Conservation (phyloP, 2,329 filamentous ascomycete species). For the Aureobasidium vineae region DNA sequence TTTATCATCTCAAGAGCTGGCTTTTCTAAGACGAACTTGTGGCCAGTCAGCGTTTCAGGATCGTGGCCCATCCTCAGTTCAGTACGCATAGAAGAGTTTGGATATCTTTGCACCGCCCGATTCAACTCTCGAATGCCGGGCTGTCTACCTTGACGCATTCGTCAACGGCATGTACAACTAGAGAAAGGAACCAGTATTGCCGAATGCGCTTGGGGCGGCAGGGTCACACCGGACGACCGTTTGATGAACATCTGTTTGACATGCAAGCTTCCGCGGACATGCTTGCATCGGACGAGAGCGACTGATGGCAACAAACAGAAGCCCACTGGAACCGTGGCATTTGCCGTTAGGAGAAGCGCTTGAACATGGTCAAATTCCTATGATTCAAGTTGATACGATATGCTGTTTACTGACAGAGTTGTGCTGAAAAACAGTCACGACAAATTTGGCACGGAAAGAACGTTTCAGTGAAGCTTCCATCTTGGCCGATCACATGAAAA, state of each 20-base stretch:
- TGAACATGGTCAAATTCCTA: not conserved
- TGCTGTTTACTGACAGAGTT: too few species aligned
- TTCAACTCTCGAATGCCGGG: not conserved
- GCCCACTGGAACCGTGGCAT: not conserved
- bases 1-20: not conserved
- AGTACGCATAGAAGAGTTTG: not conserved
- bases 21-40: not conserved
- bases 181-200: not conserved
- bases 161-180: too few species aligned
- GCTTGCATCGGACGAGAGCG: not conserved
- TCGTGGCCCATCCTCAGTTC: not conserved
- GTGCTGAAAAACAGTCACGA: not conserved
- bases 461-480: not conserved
- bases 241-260: conserved; percentile 5
- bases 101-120: not conserved
- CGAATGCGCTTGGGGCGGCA: not conserved
- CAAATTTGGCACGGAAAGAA: not conserved
- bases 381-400: not conserved
- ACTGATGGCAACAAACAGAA: not conserved
- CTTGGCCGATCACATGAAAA: conserved; percentile 19
- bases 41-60: not conserved
- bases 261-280: conserved; percentile 6
- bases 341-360: not conserved
- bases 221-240: conserved; percentile 9
- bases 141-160: too few species aligned